Percentiles rank a stretch among this genome's conserved stretches.
These are phyloP conservation scores for Ceratobasidium theobromae DNA, from an alignment of 1,284 basidiomycete genomes.

Conservation along the genomic window DNA sequence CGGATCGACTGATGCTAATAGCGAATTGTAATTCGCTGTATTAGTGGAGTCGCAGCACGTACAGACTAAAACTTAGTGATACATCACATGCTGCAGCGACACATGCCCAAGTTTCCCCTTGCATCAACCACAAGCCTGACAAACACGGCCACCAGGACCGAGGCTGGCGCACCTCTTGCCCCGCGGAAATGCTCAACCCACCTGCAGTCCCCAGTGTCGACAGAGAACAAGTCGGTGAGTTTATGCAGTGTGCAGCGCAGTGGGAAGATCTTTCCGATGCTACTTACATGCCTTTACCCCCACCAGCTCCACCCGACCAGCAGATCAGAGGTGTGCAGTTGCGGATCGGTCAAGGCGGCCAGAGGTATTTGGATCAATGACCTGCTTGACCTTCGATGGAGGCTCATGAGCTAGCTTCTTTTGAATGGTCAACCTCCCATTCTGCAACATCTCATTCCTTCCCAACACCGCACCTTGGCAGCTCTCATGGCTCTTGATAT, in stretches of 20 bases:
- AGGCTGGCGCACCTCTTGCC: slow-evolving; percentile 26
- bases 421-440: slow-evolving; percentile 5
- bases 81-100: too few relatives aligned
- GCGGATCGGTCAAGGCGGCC: slow-evolving; percentile 79
- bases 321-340: slow-evolving; percentile 61
- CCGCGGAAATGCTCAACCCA: slow-evolving; percentile 25
- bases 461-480: slow-evolving; percentile 5
- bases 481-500: slow-evolving; percentile 7
- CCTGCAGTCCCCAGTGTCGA: slow-evolving; percentile 16
- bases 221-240: slow-evolving; percentile 42
- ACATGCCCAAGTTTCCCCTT: too few relatives aligned
- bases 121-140: slow-evolving; percentile 45
- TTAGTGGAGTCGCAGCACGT: too few relatives aligned
- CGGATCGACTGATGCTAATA: too few relatives aligned
- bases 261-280: slow-evolving; percentile 36
- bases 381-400: slow-evolving; percentile 26
- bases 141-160: slow-evolving; percentile 41
- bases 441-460: slow-evolving; percentile 17
- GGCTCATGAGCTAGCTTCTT: slow-evolving; percentile 12
- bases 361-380: slow-evolving; percentile 76
- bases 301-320: slow-evolving; percentile 39
- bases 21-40: too few relatives aligned
- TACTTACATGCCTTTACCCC: slow-evolving; percentile 33
- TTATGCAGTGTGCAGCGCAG: slow-evolving; percentile 34
- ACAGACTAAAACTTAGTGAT: too few relatives aligned